A percentile compares a stretch with the other conserved stretches of the same genome.
Conservation (phyloP, 2,329 filamentous ascomycete genomes). For the Sarocladium oryzae region DNA sequence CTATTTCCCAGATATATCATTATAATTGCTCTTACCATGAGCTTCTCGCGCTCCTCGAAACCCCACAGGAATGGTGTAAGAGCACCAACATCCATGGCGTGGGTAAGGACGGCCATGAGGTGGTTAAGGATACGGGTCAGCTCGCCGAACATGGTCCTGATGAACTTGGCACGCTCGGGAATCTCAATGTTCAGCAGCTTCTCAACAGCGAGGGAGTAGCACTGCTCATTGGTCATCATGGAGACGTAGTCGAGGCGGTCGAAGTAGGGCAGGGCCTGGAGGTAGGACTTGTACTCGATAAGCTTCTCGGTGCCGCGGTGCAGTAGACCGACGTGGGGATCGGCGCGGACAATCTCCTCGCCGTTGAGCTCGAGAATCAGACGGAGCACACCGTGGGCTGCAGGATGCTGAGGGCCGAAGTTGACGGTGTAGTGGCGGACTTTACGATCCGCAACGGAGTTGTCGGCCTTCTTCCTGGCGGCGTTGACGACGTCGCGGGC, state of each 20-base stretch:
- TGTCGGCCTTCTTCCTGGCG: constrained; percentile 32
- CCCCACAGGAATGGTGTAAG: constrained; percentile 98
- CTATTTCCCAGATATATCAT: neutral
- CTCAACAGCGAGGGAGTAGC: constrained; percentile 90
- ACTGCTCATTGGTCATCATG: constrained; percentile 99
- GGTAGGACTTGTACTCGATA: constrained; percentile 99
- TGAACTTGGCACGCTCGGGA: constrained; percentile 92
- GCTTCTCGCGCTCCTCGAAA: constrained; percentile 98
- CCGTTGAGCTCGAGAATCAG: constrained; percentile 96
- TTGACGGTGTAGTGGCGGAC: constrained; percentile 99
- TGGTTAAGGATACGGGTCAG: constrained; percentile 94
- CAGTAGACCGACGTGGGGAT: constrained; percentile 93
- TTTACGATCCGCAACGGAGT: constrained; percentile 61
- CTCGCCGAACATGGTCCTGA: constrained; percentile 91
- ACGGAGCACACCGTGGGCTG: constrained; percentile 94
- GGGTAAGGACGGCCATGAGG: constrained; percentile 93
- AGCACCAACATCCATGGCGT: constrained; percentile 98
- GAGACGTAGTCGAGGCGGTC: constrained; percentile 98
- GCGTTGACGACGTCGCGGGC: constrained; percentile 24
- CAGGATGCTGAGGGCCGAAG: constrained; percentile 97
- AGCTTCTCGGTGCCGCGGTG: constrained; percentile 98
- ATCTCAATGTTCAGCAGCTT: constrained; percentile 97
- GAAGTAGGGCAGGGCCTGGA: constrained; percentile 97
- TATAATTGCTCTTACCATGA: constrained; percentile 68
- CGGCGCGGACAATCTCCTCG: constrained; percentile 93